phyloP scores from a whole-genome alignment of 2,329 filamentous ascomycete genomes.

The Neophaeococcomyces mojaviensis region DNA sequence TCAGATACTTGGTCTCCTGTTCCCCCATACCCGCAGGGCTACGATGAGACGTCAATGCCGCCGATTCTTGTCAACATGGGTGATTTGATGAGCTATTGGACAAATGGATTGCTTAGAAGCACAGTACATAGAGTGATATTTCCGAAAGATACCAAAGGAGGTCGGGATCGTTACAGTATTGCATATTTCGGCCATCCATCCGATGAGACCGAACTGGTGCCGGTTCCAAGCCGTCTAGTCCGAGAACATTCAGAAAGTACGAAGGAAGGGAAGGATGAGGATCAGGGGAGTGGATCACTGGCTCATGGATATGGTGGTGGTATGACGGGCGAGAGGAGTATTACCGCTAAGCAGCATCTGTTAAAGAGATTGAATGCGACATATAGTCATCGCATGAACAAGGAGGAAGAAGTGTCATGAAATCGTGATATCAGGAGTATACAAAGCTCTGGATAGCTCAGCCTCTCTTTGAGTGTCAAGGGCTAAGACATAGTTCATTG shows the following conservation, averaged over 20 bases:
- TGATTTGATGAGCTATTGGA: slow-evolving; percentile 76
- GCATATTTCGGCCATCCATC: slow-evolving; percentile 58
- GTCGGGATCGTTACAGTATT: slow-evolving; percentile 48
- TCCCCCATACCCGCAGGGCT: slow-evolving; percentile 55
- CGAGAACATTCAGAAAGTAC: slow-evolving; percentile 28
- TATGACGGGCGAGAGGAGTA: slow-evolving; percentile 30
- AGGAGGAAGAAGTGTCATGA: slow-evolving; percentile 3
- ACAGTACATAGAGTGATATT: slow-evolving; percentile 88
- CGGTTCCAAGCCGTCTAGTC: slow-evolving; percentile 49
- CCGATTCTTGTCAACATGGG: slow-evolving; percentile 69
- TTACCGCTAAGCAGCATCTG: slow-evolving; percentile 55
- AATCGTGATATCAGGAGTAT: no score
- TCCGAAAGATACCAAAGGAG: slow-evolving; percentile 36
- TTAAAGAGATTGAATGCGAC: slow-evolving; percentile 50
- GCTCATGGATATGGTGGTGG: slow-evolving; percentile 33
- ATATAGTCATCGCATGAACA: slow-evolving; percentile 39
- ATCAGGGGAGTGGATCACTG: slow-evolving; percentile 27
- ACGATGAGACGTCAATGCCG: slow-evolving; percentile 43
- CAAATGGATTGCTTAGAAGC: slow-evolving; percentile 73
- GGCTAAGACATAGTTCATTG: no score
- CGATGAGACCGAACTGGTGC: slow-evolving; percentile 46
- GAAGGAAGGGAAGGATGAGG: slow-evolving; percentile 23
- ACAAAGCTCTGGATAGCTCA: no score
- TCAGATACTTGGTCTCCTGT: slow-evolving; percentile 55
- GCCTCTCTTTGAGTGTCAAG: no score